Evolutionary conservation across 805 yeast genomes (phyloP).

Genomic region (Yarrowia alimentaria): DNA sequence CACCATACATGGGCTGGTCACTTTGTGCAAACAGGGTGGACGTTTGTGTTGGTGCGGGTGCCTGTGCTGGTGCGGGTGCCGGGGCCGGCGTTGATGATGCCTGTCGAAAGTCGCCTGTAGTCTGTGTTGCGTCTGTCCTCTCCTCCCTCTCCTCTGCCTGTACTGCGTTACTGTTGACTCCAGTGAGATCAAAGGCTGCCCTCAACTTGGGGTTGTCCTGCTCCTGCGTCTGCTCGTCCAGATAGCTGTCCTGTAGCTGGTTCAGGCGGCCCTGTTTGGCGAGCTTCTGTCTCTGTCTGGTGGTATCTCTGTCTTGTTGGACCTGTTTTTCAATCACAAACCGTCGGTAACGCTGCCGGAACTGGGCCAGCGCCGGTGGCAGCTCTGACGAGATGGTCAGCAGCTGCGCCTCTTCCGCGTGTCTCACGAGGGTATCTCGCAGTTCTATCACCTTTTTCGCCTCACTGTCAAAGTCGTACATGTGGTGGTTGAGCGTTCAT

Average conservation of each 20-base stretch:
- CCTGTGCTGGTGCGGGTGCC: neutral
- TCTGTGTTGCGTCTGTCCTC: too few relatives aligned
- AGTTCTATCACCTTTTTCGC: constrained; percentile 29
- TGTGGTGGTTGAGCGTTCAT: too few relatives aligned
- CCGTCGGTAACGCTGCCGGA: constrained; percentile 27
- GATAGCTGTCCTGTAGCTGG: neutral
- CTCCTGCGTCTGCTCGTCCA: neutral
- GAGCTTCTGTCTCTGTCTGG: neutral
- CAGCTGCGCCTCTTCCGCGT: constrained; percentile 29
- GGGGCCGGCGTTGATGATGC: too few relatives aligned
- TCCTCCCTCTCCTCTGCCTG: too few relatives aligned
- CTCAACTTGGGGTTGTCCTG: constrained; percentile 7
- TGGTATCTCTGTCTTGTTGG: constrained; percentile 16
- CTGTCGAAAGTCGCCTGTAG: too few relatives aligned
- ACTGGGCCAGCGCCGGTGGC: constrained; percentile 20
- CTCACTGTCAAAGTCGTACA: constrained; percentile 29
- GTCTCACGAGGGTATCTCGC: constrained; percentile 29
- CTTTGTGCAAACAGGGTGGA: neutral
- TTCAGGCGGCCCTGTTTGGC: constrained; percentile 17
- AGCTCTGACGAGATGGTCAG: constrained; percentile 23
- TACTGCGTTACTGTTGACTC: constrained; percentile 2
- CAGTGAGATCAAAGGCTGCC: constrained; percentile 5
- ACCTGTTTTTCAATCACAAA: constrained; percentile 28
- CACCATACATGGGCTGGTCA: constrained; percentile 24
- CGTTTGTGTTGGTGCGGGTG: neutral